Percentiles rank a stretch among this genome's conserved stretches.
Conservation (phyloP, 176 grass and related monocot species). For the Oryza glumipatula region DNA sequence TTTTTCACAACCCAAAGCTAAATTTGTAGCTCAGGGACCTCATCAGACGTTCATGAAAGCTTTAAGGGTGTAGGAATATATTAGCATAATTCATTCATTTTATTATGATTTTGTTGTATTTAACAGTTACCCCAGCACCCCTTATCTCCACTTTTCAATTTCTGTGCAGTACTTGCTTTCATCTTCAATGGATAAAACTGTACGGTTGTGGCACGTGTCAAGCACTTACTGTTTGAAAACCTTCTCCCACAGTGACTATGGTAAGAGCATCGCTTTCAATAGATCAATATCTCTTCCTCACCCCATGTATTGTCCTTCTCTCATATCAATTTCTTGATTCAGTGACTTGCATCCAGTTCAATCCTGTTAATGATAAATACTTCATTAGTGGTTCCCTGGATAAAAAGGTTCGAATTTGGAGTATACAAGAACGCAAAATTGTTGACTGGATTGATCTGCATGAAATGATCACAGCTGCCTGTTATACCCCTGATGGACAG, state of each 20-base stretch:
- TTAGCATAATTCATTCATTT: not conserved
- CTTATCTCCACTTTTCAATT: conserved; percentile 44
- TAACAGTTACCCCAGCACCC: conserved; percentile 32
- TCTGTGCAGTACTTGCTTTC: conserved; percentile 85
- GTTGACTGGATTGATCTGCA: conserved; percentile 98
- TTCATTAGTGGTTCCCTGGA: conserved; percentile 99
- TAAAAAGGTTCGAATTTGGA: conserved; percentile 96
- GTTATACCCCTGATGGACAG: conserved; percentile 95
- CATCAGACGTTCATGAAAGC: not conserved
- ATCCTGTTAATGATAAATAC: conserved; percentile 98
- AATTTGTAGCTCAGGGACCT: conserved; percentile 12
- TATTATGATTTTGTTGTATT: not conserved
- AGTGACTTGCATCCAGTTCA: conserved; percentile 99
- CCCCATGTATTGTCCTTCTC: not conserved
- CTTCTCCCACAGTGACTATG: conserved; percentile 91
- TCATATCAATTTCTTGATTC: conserved; percentile 48
- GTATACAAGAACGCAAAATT: conserved; percentile 88
- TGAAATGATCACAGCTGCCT: conserved; percentile 97
- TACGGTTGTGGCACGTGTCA: conserved; percentile 96
- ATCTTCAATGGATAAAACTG: conserved; percentile 99
- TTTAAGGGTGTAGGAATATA: not conserved
- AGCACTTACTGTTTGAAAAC: conserved; percentile 92
- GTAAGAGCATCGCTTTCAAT: conserved; percentile 56
- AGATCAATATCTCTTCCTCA: not conserved
- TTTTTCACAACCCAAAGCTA: not conserved